phyloP scores from a whole-genome alignment of 768 basidiomycete genomes.

The Agaricus sinodeliciosus region DNA sequence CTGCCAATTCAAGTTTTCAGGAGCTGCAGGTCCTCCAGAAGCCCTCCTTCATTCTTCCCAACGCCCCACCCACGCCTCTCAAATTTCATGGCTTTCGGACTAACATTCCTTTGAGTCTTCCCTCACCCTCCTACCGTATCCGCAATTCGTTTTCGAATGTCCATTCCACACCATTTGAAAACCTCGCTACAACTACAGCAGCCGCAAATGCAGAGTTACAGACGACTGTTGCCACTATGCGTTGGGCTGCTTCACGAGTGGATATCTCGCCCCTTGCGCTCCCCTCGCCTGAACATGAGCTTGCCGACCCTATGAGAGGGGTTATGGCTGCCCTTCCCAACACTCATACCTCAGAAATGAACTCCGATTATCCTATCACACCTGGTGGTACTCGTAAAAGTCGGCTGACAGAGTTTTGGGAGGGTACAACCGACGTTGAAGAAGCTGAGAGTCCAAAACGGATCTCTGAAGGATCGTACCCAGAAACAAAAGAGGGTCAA shows the following conservation, averaged over 20 bases:
- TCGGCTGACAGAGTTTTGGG: conserved; percentile 68
- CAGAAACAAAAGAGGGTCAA: conserved; percentile 4
- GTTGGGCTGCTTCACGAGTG: conserved; percentile 78
- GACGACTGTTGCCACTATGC: conserved; percentile 74
- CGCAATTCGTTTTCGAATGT: conserved; percentile 26
- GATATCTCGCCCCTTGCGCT: conserved; percentile 83
- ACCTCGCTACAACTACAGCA: conserved; percentile 14
- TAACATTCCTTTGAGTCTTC: conserved; percentile 17
- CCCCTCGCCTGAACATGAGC: conserved; percentile 87
- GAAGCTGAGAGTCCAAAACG: conserved; percentile 17
- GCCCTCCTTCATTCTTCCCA: background rate
- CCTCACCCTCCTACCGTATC: conserved; percentile 24
- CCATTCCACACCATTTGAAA: conserved; percentile 12
- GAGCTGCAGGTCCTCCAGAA: background rate
- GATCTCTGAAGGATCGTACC: conserved; percentile 11
- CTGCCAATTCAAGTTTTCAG: background rate
- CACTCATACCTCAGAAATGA: conserved; percentile 34
- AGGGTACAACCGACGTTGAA: conserved; percentile 67
- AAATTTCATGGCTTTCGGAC: conserved; percentile 17
- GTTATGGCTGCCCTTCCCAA: conserved; percentile 63
- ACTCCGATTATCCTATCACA: conserved; percentile 29
- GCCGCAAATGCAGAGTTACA: conserved; percentile 44
- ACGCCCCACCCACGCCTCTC: conserved; percentile 10
- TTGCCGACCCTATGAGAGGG: conserved; percentile 85
- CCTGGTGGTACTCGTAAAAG: conserved; percentile 47